Conservation (phyloP, 306 rosid genomes). For the Acacia acuminata region DNA sequence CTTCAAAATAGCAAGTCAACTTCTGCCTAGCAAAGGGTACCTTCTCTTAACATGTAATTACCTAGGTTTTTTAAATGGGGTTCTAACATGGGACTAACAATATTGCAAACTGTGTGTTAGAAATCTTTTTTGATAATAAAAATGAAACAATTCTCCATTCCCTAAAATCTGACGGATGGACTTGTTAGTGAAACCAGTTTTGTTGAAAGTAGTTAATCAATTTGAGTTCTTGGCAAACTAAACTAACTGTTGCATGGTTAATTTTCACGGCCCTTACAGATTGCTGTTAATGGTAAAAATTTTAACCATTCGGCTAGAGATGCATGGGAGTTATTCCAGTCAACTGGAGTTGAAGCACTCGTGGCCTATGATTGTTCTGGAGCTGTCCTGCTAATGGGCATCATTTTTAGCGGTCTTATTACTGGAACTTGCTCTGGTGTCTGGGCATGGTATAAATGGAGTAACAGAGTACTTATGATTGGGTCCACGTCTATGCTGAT, state of each 20-base stretch:
- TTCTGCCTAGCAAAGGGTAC: no score
- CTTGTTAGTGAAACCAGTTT: background rate
- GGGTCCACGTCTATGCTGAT: slow-evolving; percentile 91
- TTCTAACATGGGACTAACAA: background rate
- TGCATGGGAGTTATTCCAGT: slow-evolving; percentile 98
- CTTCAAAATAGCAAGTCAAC: no score
- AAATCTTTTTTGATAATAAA: background rate
- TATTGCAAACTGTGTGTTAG: background rate
- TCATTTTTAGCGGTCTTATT: slow-evolving; percentile 78
- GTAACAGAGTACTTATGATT: slow-evolving; percentile 78
- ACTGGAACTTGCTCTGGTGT: slow-evolving; percentile 94
- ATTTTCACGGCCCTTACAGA: slow-evolving; percentile 49
- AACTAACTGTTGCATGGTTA: slow-evolving; percentile 22
- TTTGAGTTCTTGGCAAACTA: slow-evolving; percentile 17
- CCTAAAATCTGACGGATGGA: background rate
- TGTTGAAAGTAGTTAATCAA: slow-evolving; percentile 12
- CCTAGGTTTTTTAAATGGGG: no score
- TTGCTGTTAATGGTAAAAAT: slow-evolving; percentile 90
- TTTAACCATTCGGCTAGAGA: slow-evolving; percentile 96
- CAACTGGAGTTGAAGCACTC: slow-evolving; percentile 95
- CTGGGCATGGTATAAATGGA: slow-evolving; percentile 90
- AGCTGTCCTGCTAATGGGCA: slow-evolving; percentile 90
- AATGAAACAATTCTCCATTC: background rate
- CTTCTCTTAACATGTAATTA: no score
- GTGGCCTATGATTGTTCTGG: slow-evolving; percentile 97